Conservation (phyloP, 129 eudicot genomes). For the Mikania micrantha region DNA sequence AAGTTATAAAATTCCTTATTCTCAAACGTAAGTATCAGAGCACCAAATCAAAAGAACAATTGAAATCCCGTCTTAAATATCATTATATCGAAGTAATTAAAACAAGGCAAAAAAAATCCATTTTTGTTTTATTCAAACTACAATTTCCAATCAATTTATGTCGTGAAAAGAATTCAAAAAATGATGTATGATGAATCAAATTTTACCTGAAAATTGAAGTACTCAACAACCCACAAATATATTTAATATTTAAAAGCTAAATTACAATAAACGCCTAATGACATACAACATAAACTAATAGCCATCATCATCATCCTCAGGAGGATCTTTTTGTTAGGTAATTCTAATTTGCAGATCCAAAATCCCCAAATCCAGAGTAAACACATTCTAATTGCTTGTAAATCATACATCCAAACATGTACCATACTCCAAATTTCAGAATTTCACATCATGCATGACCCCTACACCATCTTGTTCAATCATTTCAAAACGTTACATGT, state of each 20-base stretch:
- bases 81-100: too few relatives aligned
- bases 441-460: background rate
- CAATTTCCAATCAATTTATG: too few relatives aligned
- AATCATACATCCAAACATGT: slow-evolving; percentile 4
- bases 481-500: slow-evolving; percentile 1
- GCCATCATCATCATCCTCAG: too few relatives aligned
- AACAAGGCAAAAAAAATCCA: too few relatives aligned
- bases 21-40: too few relatives aligned
- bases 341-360: background rate
- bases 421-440: slow-evolving; percentile 10
- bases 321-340: slow-evolving; percentile 16
- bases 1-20: too few relatives aligned
- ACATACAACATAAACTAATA: slow-evolving; percentile 2
- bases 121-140: too few relatives aligned
- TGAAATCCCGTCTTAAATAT: too few relatives aligned
- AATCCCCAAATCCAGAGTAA: slow-evolving; percentile 19
- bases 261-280: slow-evolving; percentile 26
- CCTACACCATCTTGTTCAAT: background rate
- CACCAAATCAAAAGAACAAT: too few relatives aligned
- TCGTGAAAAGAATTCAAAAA: background rate
- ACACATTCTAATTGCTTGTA: background rate
- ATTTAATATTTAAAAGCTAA: slow-evolving; percentile 15
- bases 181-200: background rate
- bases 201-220: slow-evolving; percentile 1
- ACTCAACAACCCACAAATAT: slow-evolving; percentile 13